Conservation (phyloP, 2,329 filamentous ascomycete genomes). For the Pseudocercospora macadamiae region DNA sequence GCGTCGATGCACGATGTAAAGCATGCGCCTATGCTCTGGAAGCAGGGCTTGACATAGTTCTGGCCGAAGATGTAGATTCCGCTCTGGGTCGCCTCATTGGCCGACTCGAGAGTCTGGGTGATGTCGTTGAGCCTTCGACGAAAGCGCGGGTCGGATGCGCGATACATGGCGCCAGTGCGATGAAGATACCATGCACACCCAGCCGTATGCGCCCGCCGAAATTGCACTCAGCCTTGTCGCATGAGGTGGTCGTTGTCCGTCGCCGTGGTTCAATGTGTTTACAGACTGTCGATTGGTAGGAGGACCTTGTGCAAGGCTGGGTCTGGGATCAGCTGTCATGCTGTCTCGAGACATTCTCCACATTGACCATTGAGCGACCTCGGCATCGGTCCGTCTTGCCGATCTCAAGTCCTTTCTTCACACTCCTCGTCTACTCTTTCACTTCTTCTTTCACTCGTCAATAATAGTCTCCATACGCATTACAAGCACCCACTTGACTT, state of each 20-base stretch:
- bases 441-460: too few relatives aligned
- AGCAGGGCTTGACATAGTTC: slow-evolving; percentile 79
- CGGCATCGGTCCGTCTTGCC: too few relatives aligned
- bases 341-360: neutral
- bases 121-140: slow-evolving; percentile 93
- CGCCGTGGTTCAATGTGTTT: neutral
- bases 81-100: slow-evolving; percentile 88
- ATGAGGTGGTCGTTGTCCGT: neutral
- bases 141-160: slow-evolving; percentile 76
- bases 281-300: neutral
- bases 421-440: neutral
- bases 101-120: slow-evolving; percentile 84
- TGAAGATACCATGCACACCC: neutral
- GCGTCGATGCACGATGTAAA: slow-evolving; percentile 70
- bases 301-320: neutral
- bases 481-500: too few relatives aligned
- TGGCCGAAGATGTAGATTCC: slow-evolving; percentile 89
- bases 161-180: slow-evolving; percentile 58
- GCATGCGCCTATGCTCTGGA: slow-evolving; percentile 67
- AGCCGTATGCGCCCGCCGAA: neutral
- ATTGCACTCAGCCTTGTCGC: slow-evolving; percentile 7
- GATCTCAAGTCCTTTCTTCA: neutral
- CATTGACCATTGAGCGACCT: too few relatives aligned
- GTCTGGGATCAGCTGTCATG: slow-evolving; percentile 3
- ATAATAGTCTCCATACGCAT: too few relatives aligned